Conservation (phyloP, 768 basidiomycete genomes). For the Pleurotus sapidus region DNA sequence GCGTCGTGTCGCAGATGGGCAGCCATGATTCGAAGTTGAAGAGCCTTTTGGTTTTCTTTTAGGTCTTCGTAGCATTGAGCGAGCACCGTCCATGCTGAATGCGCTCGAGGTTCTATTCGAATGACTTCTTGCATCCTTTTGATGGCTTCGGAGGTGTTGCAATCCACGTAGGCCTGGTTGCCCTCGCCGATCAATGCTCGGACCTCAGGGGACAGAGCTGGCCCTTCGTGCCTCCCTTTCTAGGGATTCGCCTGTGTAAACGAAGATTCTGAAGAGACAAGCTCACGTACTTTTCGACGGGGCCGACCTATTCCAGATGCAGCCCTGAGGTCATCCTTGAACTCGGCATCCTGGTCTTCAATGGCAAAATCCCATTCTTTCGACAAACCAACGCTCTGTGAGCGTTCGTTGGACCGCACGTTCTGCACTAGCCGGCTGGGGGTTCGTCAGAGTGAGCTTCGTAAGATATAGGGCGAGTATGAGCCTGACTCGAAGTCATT, state of each 20-base stretch:
- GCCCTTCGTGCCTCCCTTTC: constrained; percentile 45
- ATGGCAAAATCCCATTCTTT: constrained; percentile 76
- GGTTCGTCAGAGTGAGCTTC: constrained; percentile 1
- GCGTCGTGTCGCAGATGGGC: constrained; percentile 83
- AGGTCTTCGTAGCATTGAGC: constrained; percentile 80
- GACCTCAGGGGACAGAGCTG: constrained; percentile 66
- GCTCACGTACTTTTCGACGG: constrained; percentile 40
- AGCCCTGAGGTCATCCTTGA: constrained; percentile 69
- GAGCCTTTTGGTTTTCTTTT: constrained; percentile 62
- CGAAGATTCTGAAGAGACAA: not conserved
- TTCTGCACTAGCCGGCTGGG: constrained; percentile 65
- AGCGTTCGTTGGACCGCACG: constrained; percentile 53
- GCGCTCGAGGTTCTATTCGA: constrained; percentile 85
- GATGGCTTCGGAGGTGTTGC: constrained; percentile 63
- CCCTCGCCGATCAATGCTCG: constrained; percentile 78
- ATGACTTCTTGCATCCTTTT: constrained; percentile 89
- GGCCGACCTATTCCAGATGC: constrained; percentile 69
- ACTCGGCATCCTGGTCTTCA: constrained; percentile 64
- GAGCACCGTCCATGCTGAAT: constrained; percentile 83
- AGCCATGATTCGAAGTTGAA: constrained; percentile 86
- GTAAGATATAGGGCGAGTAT: not conserved
- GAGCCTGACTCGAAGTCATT: constrained; percentile 55
- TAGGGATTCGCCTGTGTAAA: constrained; percentile 20
- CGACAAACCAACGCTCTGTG: constrained; percentile 45
- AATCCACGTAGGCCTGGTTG: constrained; percentile 82